phyloP scores from a whole-genome alignment of 164 flowering plant species.

The Chimonanthus salicifolius region DNA sequence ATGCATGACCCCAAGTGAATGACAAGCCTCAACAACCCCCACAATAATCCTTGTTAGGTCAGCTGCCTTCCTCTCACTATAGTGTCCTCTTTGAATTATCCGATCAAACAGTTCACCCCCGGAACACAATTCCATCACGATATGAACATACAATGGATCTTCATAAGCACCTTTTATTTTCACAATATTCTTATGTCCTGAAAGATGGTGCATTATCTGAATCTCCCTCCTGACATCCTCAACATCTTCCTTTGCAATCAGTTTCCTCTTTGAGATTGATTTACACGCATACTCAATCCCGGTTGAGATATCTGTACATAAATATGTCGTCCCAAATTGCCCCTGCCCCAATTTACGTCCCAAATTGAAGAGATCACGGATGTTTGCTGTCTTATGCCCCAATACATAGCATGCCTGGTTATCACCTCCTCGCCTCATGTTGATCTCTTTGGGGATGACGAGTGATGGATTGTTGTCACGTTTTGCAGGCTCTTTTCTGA shows the following conservation, averaged over 20 bases:
- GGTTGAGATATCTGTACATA: conserved; percentile 39
- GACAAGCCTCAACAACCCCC: conserved; percentile 57
- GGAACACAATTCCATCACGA: conserved; percentile 48
- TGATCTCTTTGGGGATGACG: conserved; percentile 35
- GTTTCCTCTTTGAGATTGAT: conserved; percentile 48
- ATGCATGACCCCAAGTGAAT: conserved; percentile 59
- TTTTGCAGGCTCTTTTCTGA: conserved; percentile 31
- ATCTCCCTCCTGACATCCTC: conserved; percentile 62
- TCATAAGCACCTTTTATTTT: conserved; percentile 52
- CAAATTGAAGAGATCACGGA: conserved; percentile 47
- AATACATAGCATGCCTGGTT: conserved; percentile 62
- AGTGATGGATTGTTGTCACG: conserved; percentile 14
- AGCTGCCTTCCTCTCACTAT: conserved; percentile 53
- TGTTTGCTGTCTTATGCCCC: conserved; percentile 75
- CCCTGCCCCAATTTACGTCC: conserved; percentile 42
- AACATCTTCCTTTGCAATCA: conserved; percentile 43
- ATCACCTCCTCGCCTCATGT: conserved; percentile 54
- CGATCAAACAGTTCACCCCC: conserved; percentile 68
- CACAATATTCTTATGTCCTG: conserved; percentile 53
- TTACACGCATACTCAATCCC: conserved; percentile 49
- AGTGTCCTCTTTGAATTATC: conserved; percentile 53
- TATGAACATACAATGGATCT: conserved; percentile 43
- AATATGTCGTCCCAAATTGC: conserved; percentile 42
- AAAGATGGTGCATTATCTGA: conserved; percentile 61
- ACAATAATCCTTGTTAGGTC: conserved; percentile 46